phyloP scores from a whole-genome alignment of 2,329 filamentous ascomycete genomes.

The Diplodia intermedia region DNA sequence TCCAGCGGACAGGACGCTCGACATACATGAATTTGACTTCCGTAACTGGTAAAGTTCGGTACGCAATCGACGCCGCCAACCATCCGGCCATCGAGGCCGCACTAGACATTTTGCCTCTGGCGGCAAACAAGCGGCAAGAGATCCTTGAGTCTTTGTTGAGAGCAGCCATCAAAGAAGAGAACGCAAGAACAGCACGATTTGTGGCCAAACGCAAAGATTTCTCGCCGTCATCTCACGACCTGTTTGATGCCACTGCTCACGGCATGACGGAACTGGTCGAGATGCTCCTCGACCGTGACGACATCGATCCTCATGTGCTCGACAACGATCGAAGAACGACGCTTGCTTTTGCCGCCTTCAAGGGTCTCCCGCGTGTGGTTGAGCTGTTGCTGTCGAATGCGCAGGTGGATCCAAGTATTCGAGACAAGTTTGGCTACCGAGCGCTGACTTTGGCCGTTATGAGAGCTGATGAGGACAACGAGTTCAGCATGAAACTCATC shows the following conservation, averaged over 20 bases:
- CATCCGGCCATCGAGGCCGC: neutral
- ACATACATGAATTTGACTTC: neutral
- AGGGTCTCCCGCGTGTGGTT: neutral
- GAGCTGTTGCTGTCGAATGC: neutral
- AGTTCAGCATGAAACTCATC: too few species aligned
- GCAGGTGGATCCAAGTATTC: neutral
- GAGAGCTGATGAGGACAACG: neutral
- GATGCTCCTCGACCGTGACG: neutral
- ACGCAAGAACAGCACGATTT: neutral
- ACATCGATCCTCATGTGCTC: neutral
- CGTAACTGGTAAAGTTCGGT: neutral
- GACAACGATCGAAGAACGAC: neutral
- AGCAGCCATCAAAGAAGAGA: neutral
- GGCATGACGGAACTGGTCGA: neutral
- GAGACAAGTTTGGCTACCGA: neutral
- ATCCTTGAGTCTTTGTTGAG: neutral
- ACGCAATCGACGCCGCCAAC: neutral
- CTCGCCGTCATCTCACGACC: neutral
- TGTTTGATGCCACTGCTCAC: neutral
- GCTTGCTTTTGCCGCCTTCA: neutral
- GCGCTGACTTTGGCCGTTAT: neutral
- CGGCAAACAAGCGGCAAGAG: neutral
- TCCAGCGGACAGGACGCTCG: neutral
- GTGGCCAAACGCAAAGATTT: neutral
- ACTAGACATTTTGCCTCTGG: neutral